phyloP scores from a whole-genome alignment of 768 basidiomycete genomes.

The Lactifluus piperatus region DNA sequence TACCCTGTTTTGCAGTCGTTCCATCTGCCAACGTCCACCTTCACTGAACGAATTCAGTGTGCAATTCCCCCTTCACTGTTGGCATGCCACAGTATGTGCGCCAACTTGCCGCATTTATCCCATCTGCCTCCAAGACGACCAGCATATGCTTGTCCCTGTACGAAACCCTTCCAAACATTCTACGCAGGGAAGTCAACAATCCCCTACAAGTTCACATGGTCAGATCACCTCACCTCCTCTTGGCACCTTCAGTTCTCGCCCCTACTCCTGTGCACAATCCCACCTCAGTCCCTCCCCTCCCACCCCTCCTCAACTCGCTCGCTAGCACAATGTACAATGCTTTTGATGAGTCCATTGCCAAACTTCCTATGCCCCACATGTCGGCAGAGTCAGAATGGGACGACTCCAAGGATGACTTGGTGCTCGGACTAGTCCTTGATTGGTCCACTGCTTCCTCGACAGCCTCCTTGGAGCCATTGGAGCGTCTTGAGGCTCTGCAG shows the following conservation, averaged over 20 bases:
- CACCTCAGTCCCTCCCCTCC: conserved; percentile 35
- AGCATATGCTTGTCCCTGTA: no score
- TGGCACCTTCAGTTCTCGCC: conserved; percentile 39
- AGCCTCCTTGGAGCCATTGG: conserved; percentile 62
- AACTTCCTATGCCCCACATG: conserved; percentile 50
- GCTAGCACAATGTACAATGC: conserved; percentile 29
- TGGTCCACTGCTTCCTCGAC: conserved; percentile 51
- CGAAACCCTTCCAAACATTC: conserved; percentile 75
- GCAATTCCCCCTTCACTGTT: no score
- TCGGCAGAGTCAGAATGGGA: conserved; percentile 34
- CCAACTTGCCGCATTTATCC: no score
- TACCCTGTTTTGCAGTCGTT: no score
- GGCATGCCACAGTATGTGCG: no score
- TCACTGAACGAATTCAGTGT: no score
- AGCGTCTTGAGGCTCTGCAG: conserved; percentile 64
- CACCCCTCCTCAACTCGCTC: conserved; percentile 36
- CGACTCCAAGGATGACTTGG: conserved; percentile 44
- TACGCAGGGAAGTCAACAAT: conserved; percentile 25
- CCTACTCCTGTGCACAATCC: conserved; percentile 55
- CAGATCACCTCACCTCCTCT: conserved; percentile 35
- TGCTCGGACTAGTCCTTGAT: conserved; percentile 52
- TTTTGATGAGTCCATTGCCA: conserved; percentile 41
- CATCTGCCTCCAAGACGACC: no score
- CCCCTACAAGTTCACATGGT: conserved; percentile 35
- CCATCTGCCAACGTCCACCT: no score